Evolutionary conservation across 2,329 filamentous ascomycete genomes (phyloP), one percentile per base, ranked within the genome.

Genomic region (Talaromyces sp.): DNA sequence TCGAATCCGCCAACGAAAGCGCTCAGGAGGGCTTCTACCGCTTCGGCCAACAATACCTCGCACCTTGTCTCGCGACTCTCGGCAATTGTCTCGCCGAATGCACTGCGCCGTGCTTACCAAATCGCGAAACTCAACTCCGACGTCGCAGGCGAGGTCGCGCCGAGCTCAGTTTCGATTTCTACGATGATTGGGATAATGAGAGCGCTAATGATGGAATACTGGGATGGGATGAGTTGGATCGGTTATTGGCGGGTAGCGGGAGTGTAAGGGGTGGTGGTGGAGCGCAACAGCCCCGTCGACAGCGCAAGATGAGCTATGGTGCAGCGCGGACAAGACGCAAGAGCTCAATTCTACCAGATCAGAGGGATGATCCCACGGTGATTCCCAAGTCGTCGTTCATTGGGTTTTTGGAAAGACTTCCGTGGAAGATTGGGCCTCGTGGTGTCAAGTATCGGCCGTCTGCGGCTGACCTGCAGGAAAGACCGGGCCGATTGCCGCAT

Each of bases 121-220:
- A 87, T 72, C 86, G 87, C 63, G 90, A 93, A 70, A 91, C 94
- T 74, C 88, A 90, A 66, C 81, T 87, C 58, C 87, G 65, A 62
- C 87, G 91, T 64, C 83, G 89, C 67, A 88, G 92, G 71, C 86
- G 90, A 41, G 79, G 78, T 19, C 79, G 83, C 60, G 90, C 93
- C 33, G 93, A 97, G 78, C 87, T 90, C 72, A 93, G 87, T 73
- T 98, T 98, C 75, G 94, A 97, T 77, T 98, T 98, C 76, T 98
- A 98, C 80, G 94, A 97, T 78, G 94, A 97, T 78, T 98, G 94
- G 94, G 92, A 97, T 67, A 83, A 85, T 54, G 84, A 87, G 63
- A 85, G 87, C 64, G 72, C 70, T 35, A 84, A 86, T 60, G 82
- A 81, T 39, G 85, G 87, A 45, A 76, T 94, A 57, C 80, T 93